Conservation (phyloP, 2,329 filamentous ascomycete genomes). For the Myotisia sp. region DNA sequence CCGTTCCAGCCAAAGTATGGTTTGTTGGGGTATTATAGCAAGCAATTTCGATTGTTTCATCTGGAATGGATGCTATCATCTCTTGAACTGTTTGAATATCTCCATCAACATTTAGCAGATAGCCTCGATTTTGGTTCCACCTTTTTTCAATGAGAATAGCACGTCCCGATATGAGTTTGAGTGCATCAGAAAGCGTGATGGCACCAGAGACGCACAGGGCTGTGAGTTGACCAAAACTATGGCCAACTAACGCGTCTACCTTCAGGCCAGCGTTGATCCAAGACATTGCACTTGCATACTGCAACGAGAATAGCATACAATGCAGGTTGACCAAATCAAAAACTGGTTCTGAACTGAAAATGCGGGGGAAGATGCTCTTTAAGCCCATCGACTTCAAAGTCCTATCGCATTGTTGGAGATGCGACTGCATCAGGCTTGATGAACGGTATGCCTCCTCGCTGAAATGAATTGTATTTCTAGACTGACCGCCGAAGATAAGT, state of each 20-base stretch:
- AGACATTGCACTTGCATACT: constrained; percentile 23
- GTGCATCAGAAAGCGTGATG: constrained; percentile 18
- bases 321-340: constrained; percentile 21
- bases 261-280: constrained; percentile 27
- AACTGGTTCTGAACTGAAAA: constrained; percentile 8
- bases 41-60: constrained; percentile 1
- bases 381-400: constrained; percentile 16
- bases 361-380: constrained; percentile 13
- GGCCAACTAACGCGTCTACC: constrained; percentile 19
- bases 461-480: constrained; percentile 16
- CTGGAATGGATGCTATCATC: neutral
- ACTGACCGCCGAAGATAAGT: constrained; percentile 30
- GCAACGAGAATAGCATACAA: constrained; percentile 23
- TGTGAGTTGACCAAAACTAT: constrained; percentile 26
- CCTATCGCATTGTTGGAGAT: constrained; percentile 25
- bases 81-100: neutral
- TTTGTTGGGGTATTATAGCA: constrained; percentile 10
- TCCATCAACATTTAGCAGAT: constrained; percentile 19
- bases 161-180: constrained; percentile 20
- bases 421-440: constrained; percentile 16
- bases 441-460: constrained; percentile 17
- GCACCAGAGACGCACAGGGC: constrained; percentile 21
- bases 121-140: constrained; percentile 21
- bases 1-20: constrained; percentile 14
- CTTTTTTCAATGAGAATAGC: constrained; percentile 19